Evolutionary conservation across 2,329 filamentous ascomycete genomes (phyloP), one percentile per base, ranked within the genome.

Genomic region (Colletotrichum magnum): DNA sequence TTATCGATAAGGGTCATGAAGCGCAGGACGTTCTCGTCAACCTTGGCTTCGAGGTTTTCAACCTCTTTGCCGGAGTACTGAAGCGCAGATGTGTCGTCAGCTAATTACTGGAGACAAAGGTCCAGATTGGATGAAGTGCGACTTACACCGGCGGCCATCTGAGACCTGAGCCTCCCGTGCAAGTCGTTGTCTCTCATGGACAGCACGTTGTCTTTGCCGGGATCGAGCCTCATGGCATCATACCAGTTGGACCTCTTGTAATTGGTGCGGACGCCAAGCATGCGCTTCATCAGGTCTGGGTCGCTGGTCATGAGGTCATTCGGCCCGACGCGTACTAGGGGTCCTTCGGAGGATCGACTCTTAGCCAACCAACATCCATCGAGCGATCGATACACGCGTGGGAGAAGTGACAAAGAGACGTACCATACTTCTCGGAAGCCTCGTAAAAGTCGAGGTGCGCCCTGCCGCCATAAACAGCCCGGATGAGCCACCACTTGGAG

Each of bases 11-110:
- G 77, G 0, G 75, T 58, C 21, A 88, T 71, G 1, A 88, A 77
- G 2, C 84, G 79, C 21, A 77, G 66, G 6, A 89, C 78, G 51
- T 84, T 82, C 16, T 78, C 73, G 67, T 89, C 85, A 39, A 89
- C 83, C 39, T 82, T 81, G 12, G 77, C 71, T 71, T 89, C 86
- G 1, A 88, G 74, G 6, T 78, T 76, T 3, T 82, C 79, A n/a
- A 87, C 85, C 45, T 88, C 87, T 69, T 86, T 86, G 6, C 86
- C 86, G 4, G 84, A 81, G 71, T 88, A 88, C 71, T 74, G 43
- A 24, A 10, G 12, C 56, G 26, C 9, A 21, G 18, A 48, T 21
- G 7, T 5, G n/a, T n/a, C 16, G 13, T 32, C 16, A 52, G 21
- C 18, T 28, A 12, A 32, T 26, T 13, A 51, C 48, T 9, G 13